Conservation (phyloP, 331 rosid species). For the Pyracantha coccinea region DNA sequence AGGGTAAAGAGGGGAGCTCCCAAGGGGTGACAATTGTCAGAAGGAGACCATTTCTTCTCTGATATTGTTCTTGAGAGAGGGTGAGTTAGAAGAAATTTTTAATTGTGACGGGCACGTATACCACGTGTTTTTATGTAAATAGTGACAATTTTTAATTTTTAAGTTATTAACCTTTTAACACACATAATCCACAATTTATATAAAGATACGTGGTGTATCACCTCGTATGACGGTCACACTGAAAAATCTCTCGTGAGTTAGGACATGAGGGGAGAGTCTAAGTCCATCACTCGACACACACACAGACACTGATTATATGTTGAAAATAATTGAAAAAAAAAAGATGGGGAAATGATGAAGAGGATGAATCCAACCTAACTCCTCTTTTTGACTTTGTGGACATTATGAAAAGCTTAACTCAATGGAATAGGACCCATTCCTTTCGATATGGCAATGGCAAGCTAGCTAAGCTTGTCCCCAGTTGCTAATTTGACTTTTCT, state of each 20-base stretch:
- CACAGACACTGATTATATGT: neutral
- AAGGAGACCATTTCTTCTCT: constrained; percentile 15
- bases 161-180: too few species aligned
- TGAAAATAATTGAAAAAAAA: constrained; percentile 12
- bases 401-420: constrained; percentile 18
- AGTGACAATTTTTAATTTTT: too few species aligned
- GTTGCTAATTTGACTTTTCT: constrained; percentile 5
- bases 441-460: constrained; percentile 8
- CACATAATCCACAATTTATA: too few species aligned
- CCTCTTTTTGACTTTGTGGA: constrained; percentile 47
- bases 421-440: constrained; percentile 14
- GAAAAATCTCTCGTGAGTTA: neutral
- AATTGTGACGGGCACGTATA: too few species aligned
- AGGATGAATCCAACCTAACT: constrained; percentile 40
- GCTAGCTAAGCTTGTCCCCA: constrained; percentile 5
- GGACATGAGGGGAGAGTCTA: constrained; percentile 11
- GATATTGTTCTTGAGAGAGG: neutral
- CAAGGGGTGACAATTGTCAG: constrained; percentile 57
- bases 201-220: too few species aligned
- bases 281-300: constrained; percentile 3
- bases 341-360: constrained; percentile 27
- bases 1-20: constrained; percentile 8
- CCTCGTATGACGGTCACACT: too few species aligned
- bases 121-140: too few species aligned
- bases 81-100: too few species aligned